Evolutionary conservation across 805 yeast genomes (phyloP).

Genomic region (Ogataea glucozyma): DNA sequence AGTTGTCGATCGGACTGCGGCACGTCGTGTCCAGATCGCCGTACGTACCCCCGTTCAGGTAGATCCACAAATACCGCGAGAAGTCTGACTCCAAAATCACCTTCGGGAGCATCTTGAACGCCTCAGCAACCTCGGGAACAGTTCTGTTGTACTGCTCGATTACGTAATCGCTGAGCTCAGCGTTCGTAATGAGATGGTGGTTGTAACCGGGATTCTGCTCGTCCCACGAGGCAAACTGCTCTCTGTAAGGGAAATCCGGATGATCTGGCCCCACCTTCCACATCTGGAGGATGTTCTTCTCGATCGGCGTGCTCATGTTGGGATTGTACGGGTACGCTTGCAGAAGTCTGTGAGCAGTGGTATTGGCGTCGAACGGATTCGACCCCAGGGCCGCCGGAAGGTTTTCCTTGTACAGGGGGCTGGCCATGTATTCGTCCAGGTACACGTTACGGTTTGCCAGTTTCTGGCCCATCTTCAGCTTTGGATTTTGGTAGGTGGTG

Average conservation of each 20-base stretch:
- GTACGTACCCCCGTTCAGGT: conserved; percentile 53
- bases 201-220: conserved; percentile 20
- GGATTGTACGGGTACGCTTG: conserved; percentile 10
- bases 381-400: conserved; percentile 14
- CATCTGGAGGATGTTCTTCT: conserved; percentile 25
- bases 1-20: conserved; percentile 46
- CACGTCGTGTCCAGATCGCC: conserved; percentile 50
- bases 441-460: conserved; percentile 8
- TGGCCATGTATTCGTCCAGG: conserved; percentile 9
- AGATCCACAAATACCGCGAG: conserved; percentile 49
- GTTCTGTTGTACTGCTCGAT: conserved; percentile 17
- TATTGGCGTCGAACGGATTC: conserved; percentile 15
- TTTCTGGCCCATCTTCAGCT: conserved; percentile 3
- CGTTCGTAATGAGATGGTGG: conserved; percentile 17
- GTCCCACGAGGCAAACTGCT: conserved; percentile 15
- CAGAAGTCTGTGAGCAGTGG: conserved; percentile 15
- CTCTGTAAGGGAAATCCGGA: conserved; percentile 15
- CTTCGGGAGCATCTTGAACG: conserved; percentile 49
- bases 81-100: conserved; percentile 50
- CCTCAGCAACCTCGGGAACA: conserved; percentile 47
- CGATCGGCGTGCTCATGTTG: conserved; percentile 14
- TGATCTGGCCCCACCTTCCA: conserved; percentile 21
- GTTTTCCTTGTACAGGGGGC: conserved; percentile 10
- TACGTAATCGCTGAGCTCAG: conserved; percentile 8
- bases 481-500: conserved; percentile 3